Percentiles rank a stretch among this genome's conserved stretches.
These are phyloP conservation scores for Arthrobotrys musiformis DNA, from an alignment of 2,329 filamentous ascomycete species.

Conservation along the genomic window DNA sequence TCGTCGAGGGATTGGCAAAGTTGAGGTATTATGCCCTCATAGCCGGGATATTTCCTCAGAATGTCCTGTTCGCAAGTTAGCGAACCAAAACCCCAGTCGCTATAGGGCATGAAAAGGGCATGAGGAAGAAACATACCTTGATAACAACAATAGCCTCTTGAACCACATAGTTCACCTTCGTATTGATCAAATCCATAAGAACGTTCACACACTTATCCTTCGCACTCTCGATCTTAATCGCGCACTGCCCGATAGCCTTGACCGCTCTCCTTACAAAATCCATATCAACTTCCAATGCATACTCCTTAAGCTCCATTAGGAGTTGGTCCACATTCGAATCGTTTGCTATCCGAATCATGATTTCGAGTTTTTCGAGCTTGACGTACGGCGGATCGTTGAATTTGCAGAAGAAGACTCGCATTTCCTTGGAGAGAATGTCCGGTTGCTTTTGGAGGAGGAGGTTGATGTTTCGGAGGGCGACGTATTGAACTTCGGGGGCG, in stretches of 20 bases:
- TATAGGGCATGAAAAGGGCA: not conserved
- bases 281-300: conserved; percentile 98
- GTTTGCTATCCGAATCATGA: conserved; percentile 99
- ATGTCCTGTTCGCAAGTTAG: conserved; percentile 71
- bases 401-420: conserved; percentile 99
- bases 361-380: conserved; percentile 96
- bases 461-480: conserved; percentile 95
- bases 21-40: conserved; percentile 96
- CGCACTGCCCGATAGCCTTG: conserved; percentile 95
- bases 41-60: conserved; percentile 94
- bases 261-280: conserved; percentile 95
- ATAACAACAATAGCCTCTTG: conserved; percentile 99
- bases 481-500: conserved; percentile 96
- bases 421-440: conserved; percentile 95
- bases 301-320: conserved; percentile 93
- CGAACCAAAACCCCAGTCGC: not conserved
- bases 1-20: conserved; percentile 97
- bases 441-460: conserved; percentile 94
- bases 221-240: conserved; percentile 96
- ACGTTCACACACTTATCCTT: conserved; percentile 96
- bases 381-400: conserved; percentile 99
- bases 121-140: conserved; percentile 67
- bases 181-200: conserved; percentile 90
- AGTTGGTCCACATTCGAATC: conserved; percentile 96
- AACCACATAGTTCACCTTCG: conserved; percentile 98